These are phyloP conservation scores for Saksenaea oblongispora DNA, from an alignment of 371 early-diverging fungal species.

Conservation along the genomic window DNA sequence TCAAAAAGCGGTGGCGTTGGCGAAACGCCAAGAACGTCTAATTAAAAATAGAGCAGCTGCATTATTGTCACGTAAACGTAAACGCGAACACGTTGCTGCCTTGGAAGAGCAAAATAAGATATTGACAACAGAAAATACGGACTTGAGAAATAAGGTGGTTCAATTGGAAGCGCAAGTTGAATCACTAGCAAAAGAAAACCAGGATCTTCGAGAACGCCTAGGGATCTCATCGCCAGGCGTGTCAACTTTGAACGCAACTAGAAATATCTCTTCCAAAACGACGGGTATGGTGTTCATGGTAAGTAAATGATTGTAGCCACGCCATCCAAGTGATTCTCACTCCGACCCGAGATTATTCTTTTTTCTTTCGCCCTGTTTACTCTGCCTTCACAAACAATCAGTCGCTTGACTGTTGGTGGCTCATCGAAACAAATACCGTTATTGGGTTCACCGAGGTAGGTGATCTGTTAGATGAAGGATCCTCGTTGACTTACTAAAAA, in stretches of 20 bases:
- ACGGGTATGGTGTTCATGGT: conserved; percentile 76
- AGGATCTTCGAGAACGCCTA: conserved; percentile 21
- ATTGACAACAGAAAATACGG: conserved; percentile 64
- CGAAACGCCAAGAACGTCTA: conserved; percentile 83
- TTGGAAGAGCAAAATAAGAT: conserved; percentile 74
- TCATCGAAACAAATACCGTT: conserved; percentile 24
- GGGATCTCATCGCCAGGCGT: conserved; percentile 12
- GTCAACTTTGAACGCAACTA: conserved; percentile 24
- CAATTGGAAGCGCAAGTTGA: conserved; percentile 59
- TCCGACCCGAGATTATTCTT: conserved; percentile 52
- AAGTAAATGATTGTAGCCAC: conserved; percentile 12
- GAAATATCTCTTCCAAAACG: conserved; percentile 38
- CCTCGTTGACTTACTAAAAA: not conserved
- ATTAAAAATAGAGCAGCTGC: conserved; percentile 94
- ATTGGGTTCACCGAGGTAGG: conserved; percentile 16
- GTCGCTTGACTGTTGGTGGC: conserved; percentile 59
- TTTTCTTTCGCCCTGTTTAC: conserved; percentile 65
- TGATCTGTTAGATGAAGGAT: not conserved
- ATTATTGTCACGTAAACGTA: conserved; percentile 82
- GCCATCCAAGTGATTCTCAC: not conserved
- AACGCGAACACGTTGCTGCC: conserved; percentile 78
- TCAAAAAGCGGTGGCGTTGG: conserved; percentile 37
- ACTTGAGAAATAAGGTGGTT: conserved; percentile 54
- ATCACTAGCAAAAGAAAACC: conserved; percentile 38
- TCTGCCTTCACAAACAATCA: conserved; percentile 46